Base-by-base conservation (phyloP, 495 filamentous ascomycete species). In the Hypomontagnella monticulosa region DNA sequence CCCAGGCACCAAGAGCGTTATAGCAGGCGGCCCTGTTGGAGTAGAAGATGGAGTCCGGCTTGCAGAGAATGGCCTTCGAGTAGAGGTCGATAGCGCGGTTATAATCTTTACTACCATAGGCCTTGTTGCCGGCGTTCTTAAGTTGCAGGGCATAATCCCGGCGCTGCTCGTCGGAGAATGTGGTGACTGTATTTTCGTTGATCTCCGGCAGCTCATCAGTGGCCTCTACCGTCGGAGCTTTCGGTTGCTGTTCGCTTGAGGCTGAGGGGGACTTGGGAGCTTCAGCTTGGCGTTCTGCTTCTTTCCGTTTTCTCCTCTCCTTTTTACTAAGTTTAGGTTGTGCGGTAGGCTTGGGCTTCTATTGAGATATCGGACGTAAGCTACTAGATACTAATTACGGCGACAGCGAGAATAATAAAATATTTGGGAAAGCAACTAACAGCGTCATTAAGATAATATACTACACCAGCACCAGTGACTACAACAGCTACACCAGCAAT, bases 11-110 rank as follows among this genome's bases (percentile, higher is more conserved):
- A 63, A 93, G 85, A 47, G 96, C 93, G 73, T 96, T 98, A 81
- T 92, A 97, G 82, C 95, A 99, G 49, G 95, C 95, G 46, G 96
- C 96, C 41, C 95, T 88, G 81, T 99, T 99, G 43, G 94, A 98
- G 84, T 96, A 99, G 84, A 92, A 99, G 71, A 99, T 92, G 3
- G 95, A 92, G 73, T 99, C 96, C 36, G 93, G 89, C 81, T 92
- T 97, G 89, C 95, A 99, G 32, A 98, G 77, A 67, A 99, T 95
- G 20, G 95, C 95, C 79, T 95, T 91, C 51, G 91, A 89, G 76
- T 99, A 99, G 34, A 99, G 84, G 0, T 93, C 89, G 70, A 98
- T 99, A 48, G 95, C 95, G 61, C 85, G 85, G 71, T 89, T 85
- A 75, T 96, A 97, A 66, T 97, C 91, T 79, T 97, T 97, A 42